These are phyloP conservation scores for Candida suzukii DNA, from an alignment of 805 yeast genomes.

Conservation along the genomic window DNA sequence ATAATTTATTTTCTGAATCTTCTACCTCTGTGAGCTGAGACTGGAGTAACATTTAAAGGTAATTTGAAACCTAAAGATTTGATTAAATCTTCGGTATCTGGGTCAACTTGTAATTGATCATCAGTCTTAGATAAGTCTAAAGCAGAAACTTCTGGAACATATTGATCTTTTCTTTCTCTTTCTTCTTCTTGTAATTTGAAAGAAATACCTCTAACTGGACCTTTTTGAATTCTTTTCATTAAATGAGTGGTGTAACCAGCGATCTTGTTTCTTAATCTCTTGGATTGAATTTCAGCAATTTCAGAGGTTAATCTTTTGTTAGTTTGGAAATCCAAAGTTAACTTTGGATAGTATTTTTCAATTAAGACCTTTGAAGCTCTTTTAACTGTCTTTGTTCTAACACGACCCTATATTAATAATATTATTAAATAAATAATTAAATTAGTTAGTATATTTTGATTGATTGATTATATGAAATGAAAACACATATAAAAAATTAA, in stretches of 20 bases:
- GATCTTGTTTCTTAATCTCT: slow-evolving; percentile 99
- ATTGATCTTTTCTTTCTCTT: slow-evolving; percentile 99
- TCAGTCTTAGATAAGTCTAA: slow-evolving; percentile 95
- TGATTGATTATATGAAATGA: not conserved
- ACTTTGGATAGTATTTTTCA: slow-evolving; percentile 99
- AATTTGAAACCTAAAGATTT: slow-evolving; percentile 87
- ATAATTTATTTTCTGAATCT: slow-evolving; percentile 72
- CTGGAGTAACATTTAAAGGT: slow-evolving; percentile 79
- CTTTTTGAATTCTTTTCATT: slow-evolving; percentile 99
- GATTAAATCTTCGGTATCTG: slow-evolving; percentile 93
- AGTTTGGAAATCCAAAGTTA: slow-evolving; percentile 98
- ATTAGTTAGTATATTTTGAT: slow-evolving; percentile 5
- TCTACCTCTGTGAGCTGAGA: slow-evolving; percentile 86
- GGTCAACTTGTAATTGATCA: slow-evolving; percentile 94
- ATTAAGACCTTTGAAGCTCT: slow-evolving; percentile 99
- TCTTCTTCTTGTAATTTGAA: slow-evolving; percentile 99
- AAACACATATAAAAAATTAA: too few relatives aligned
- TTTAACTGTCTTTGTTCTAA: slow-evolving; percentile 99
- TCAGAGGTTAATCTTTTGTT: slow-evolving; percentile 99
- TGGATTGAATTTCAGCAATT: slow-evolving; percentile 98
- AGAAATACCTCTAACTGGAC: slow-evolving; percentile 99
- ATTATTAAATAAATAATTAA: slow-evolving; percentile 1
- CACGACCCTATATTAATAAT: slow-evolving; percentile 76
- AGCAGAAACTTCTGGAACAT: slow-evolving; percentile 99
- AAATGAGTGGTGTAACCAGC: slow-evolving; percentile 99